Conservation (phyloP, 352 stramenopile genomes). For the Pilasporangium apinafurcum region DNA sequence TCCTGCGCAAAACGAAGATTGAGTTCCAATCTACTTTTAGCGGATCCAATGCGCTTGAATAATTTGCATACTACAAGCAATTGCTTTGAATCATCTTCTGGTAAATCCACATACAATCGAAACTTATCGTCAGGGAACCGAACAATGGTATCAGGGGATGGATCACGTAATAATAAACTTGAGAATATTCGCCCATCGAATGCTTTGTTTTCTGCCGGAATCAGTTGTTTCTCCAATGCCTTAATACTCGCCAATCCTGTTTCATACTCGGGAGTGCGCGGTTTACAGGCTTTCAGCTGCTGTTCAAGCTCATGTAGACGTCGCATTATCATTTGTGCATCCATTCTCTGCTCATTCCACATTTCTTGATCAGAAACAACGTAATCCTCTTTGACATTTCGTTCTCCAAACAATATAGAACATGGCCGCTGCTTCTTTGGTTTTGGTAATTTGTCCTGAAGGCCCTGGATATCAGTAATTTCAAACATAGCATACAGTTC, state of each 20-base stretch:
- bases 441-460: slow-evolving; percentile 8
- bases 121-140: slow-evolving; percentile 39
- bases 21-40: slow-evolving; percentile 13
- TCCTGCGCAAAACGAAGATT: slow-evolving; percentile 8
- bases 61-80: slow-evolving; percentile 40
- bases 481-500: slow-evolving; percentile 45
- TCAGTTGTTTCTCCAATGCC: slow-evolving; percentile 13
- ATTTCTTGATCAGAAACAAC: slow-evolving; percentile 20
- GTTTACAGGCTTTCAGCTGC: slow-evolving; percentile 8
- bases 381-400: slow-evolving; percentile 10
- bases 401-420: slow-evolving; percentile 17
- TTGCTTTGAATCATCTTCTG: slow-evolving; percentile 2
- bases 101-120: slow-evolving; percentile 26
- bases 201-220: neutral
- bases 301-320: slow-evolving; percentile 18
- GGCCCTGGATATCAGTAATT: slow-evolving; percentile 15
- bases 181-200: slow-evolving; percentile 36
- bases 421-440: slow-evolving; percentile 1
- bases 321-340: slow-evolving; percentile 26
- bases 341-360: slow-evolving; percentile 25
- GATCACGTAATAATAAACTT: slow-evolving; percentile 20
- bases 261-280: slow-evolving; percentile 12
- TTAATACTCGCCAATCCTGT: slow-evolving; percentile 10
- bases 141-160: slow-evolving; percentile 35
- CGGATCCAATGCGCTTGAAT: slow-evolving; percentile 41